phyloP scores from a whole-genome alignment of 306 rosid species.

The Medicago ruthenica region DNA sequence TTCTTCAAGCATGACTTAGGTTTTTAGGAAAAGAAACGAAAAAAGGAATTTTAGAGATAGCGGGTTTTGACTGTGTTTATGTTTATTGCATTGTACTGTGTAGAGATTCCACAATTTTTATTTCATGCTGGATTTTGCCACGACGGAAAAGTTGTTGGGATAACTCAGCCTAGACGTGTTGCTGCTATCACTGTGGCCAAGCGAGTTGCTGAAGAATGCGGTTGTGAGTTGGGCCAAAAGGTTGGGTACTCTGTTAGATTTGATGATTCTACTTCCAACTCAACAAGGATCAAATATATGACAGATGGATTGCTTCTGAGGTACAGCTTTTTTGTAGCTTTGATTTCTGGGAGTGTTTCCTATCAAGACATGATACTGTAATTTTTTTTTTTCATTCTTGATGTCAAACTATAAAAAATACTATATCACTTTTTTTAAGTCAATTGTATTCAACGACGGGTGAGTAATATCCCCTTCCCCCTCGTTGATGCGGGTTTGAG shows the following conservation, averaged over 20 bases:
- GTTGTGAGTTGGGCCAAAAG: constrained; percentile 74
- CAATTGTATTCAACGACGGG: neutral
- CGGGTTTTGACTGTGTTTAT: neutral
- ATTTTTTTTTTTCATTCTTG: neutral
- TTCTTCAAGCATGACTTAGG: neutral
- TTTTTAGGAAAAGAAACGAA: constrained; percentile 3
- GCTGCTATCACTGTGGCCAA: constrained; percentile 94
- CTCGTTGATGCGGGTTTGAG: neutral
- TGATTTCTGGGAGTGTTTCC: constrained; percentile 3
- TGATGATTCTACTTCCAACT: constrained; percentile 73
- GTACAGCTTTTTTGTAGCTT: constrained; percentile 49
- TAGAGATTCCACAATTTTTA: constrained; percentile 92
- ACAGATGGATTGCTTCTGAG: constrained; percentile 92
- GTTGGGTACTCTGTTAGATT: constrained; percentile 92
- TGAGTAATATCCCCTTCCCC: neutral
- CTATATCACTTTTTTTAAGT: constrained; percentile 3
- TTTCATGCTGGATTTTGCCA: constrained; percentile 78
- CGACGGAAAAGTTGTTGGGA: constrained; percentile 76
- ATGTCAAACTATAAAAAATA: neutral
- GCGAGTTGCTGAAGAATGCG: constrained; percentile 91
- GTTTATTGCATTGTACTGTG: constrained; percentile 30
- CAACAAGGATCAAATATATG: constrained; percentile 90
- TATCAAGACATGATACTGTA: neutral
- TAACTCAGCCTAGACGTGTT: constrained; percentile 95
- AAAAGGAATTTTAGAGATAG: neutral